Base-by-base conservation (phyloP, 1,139 yeast species). In the Scheffersomyces illinoinensis region DNA sequence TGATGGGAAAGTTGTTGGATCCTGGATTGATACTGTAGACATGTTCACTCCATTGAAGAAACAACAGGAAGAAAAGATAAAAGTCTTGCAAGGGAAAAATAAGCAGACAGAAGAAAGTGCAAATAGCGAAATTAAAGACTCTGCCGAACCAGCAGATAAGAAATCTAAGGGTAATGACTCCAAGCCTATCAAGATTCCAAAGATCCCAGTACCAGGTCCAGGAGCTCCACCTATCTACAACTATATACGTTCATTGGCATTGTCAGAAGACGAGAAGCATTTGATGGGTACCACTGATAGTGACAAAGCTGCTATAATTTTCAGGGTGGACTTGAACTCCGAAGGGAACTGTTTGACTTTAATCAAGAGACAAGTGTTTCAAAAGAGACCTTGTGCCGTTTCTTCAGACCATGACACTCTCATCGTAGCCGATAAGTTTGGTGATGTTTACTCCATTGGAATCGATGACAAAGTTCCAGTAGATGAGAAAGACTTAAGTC, bases 351-450 rank as follows among this genome's bases (percentile, higher is more conserved):
- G 84, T 54, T 76, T 90, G 54, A 70, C 69, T n/a, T 71, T 88
- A 47, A 68, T 84, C 53, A 89, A 90, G 67, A 86, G 96, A 70
- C 93, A 92, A 69, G 82, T 85, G 7, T 88, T 92, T 69, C 92
- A 97, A 26, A 95, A 95, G 74, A 86, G 98, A 71, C 98, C 98
- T 12, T 89, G 93, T 64, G 88, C 97, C 0, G 79, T 92, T 18
- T 81, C 91, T n/a, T 75, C 88, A 4, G 82, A 89, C 8, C 85
- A 84, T 61, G 85, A 82, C 58, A 76, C 78, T 5, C 76, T 92
- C 14, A 72, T 93, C 2, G 84, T 93, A 21, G 98, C 97, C n/a
- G 99, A 96, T 73, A 96, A 96, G 76, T 95, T 93, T 71, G 99
- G 99, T 54, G 99, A 96, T 74, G 98, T 93, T 6, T 95, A 91